Conservation (phyloP, 2,329 filamentous ascomycete genomes). For the Monosporascus sp. region DNA sequence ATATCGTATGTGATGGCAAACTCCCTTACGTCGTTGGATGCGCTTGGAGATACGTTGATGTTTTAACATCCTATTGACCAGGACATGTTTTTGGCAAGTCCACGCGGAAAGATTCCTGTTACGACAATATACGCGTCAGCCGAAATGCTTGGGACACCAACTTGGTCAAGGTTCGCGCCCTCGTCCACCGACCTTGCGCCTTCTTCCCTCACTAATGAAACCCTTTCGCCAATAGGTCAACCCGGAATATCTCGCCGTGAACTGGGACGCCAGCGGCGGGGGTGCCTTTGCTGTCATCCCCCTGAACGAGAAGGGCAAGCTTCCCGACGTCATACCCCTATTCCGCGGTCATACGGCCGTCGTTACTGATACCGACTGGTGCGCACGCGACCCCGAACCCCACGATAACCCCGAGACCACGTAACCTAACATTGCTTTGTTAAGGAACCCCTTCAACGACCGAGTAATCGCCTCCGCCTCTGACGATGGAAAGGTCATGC, state of each 20-base stretch:
- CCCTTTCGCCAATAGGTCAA: slow-evolving; percentile 61
- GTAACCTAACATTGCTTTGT: slow-evolving; percentile 23
- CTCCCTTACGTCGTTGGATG: slow-evolving; percentile 11
- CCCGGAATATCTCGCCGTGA: slow-evolving; percentile 91
- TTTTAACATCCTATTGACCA: slow-evolving; percentile 32
- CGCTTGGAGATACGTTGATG: slow-evolving; percentile 7
- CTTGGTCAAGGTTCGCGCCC: slow-evolving; percentile 71
- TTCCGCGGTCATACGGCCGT: slow-evolving; percentile 95
- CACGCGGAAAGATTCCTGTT: slow-evolving; percentile 95
- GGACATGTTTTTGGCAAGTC: slow-evolving; percentile 97
- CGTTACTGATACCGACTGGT: slow-evolving; percentile 97
- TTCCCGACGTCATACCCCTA: slow-evolving; percentile 87
- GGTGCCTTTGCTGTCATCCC: slow-evolving; percentile 97
- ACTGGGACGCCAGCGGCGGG: slow-evolving; percentile 95
- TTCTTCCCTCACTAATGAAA: slow-evolving; percentile 9
- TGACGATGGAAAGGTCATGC: slow-evolving; percentile 93
- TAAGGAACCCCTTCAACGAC: slow-evolving; percentile 94
- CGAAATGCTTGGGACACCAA: slow-evolving; percentile 99
- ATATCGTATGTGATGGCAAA: slow-evolving; percentile 49
- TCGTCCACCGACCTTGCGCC: slow-evolving; percentile 1
- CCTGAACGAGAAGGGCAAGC: slow-evolving; percentile 78
- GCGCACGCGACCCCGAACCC: slow-evolving; percentile 24
- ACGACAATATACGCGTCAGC: slow-evolving; percentile 95
- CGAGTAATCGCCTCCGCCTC: slow-evolving; percentile 86
- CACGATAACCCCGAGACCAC: slow-evolving; percentile 6